Percentiles rank a stretch among this genome's conserved stretches.
Evolutionary conservation across 306 rosid species (phyloP).

Genomic region (Acacia melanoxylon): DNA sequence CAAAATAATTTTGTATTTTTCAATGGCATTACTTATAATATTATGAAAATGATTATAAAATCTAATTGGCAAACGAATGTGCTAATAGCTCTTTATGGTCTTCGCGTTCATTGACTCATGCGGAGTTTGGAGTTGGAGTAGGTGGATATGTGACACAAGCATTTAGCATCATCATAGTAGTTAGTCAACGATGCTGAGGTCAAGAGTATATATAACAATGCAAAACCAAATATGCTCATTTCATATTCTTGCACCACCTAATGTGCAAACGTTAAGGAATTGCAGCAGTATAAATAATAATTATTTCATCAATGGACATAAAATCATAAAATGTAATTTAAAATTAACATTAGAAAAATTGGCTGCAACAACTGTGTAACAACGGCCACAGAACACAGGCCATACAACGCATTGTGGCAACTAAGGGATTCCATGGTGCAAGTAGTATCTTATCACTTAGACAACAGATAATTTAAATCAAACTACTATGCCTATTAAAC

Average conservation of each 20-base stretch:
- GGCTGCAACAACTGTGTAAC: slow-evolving; percentile 37
- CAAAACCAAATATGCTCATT: neutral
- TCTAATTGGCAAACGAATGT: no score
- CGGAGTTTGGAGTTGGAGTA: no score
- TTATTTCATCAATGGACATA: neutral
- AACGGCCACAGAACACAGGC: neutral
- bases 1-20: no score
- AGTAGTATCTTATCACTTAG: slow-evolving; percentile 31
- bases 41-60: no score
- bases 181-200: no score
- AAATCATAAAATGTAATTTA: neutral
- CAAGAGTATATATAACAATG: no score
- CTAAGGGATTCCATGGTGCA: slow-evolving; percentile 45
- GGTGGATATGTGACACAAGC: no score
- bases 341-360: slow-evolving; percentile 22
- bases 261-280: neutral
- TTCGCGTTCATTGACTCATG: no score
- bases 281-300: neutral
- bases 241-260: neutral
- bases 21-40: no score
- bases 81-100: no score
- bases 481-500: slow-evolving; percentile 49
- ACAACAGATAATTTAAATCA: slow-evolving; percentile 38
- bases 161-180: no score
- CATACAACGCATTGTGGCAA: slow-evolving; percentile 41